Evolutionary conservation across 2,329 filamentous ascomycete species (phyloP).

Genomic region (Fusarium hostae): DNA sequence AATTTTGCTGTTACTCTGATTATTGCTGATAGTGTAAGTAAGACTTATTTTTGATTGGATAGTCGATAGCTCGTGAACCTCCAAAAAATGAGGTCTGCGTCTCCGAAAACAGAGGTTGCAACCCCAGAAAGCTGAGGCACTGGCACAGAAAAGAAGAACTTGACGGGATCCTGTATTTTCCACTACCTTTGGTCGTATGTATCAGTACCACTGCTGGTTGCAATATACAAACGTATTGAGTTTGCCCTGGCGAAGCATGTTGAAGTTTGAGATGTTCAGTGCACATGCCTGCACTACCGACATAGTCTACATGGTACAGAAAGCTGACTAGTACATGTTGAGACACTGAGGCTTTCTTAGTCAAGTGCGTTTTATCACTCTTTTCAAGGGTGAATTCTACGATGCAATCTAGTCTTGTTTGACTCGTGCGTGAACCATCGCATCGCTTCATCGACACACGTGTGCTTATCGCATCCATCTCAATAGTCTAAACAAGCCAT

Average conservation of each 20-base stretch:
- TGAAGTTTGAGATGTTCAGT: background rate
- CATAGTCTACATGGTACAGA: background rate
- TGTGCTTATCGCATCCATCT: background rate
- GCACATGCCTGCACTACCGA: background rate
- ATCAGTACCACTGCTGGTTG: accelerated
- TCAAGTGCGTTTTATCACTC: background rate
- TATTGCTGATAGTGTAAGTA: no score
- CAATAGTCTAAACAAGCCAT: background rate
- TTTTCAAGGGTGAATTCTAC: background rate
- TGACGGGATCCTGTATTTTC: conserved; percentile 7
- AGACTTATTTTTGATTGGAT: no score
- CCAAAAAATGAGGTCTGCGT: no score
- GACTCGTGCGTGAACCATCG: background rate
- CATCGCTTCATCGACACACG: conserved; percentile 11
- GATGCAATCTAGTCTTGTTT: background rate
- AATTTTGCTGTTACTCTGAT: no score
- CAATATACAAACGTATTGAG: accelerated
- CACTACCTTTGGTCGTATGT: conserved; percentile 3
- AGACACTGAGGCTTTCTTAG: background rate
- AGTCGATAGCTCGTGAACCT: no score
- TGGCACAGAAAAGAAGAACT: no score
- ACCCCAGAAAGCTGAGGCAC: no score
- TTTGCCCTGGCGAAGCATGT: accelerated
- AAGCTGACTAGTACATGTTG: background rate
- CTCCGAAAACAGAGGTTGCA: no score